phyloP scores from a whole-genome alignment of 23 red algal genomes.

The Agarophyton chilense region DNA sequence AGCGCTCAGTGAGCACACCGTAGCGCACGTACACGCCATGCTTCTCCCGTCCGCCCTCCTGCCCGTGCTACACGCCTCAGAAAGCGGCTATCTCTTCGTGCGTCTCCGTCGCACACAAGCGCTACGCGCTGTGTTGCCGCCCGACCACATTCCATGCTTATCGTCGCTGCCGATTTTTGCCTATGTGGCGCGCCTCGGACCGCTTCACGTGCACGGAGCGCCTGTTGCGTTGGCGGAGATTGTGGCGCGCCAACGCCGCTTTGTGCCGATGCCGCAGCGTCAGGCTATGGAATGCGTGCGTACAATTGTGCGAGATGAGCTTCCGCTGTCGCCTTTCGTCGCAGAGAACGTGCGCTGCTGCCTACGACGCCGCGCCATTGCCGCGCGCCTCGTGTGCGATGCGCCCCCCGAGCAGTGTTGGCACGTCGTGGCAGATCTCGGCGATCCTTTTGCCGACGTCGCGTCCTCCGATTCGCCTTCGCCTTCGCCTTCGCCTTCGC shows the following conservation, averaged over 20 bases:
- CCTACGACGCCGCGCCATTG: neutral
- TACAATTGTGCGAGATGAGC: neutral
- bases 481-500: no score
- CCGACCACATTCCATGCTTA: no score
- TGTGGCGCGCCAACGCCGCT: neutral
- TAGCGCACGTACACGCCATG: neutral
- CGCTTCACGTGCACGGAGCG: neutral
- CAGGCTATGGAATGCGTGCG: conserved; percentile 3
- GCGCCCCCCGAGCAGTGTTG: neutral
- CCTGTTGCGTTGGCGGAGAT: neutral
- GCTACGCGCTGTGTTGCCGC: neutral
- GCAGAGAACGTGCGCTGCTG: neutral
- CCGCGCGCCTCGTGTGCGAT: neutral
- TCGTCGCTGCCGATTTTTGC: neutral
- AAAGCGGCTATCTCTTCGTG: conserved; percentile 2
- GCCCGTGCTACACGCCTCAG: conserved; percentile 1
- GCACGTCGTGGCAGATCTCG: neutral
- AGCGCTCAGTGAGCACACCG: neutral
- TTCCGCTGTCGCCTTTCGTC: neutral
- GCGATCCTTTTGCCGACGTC: neutral
- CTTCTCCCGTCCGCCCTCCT: neutral
- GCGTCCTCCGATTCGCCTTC: no score
- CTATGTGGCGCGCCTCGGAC: conserved; percentile 16
- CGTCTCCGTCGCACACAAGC: neutral
- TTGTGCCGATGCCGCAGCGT: neutral